Conservation (phyloP, 345 rosid species). For the Cardamine resedifolia region DNA sequence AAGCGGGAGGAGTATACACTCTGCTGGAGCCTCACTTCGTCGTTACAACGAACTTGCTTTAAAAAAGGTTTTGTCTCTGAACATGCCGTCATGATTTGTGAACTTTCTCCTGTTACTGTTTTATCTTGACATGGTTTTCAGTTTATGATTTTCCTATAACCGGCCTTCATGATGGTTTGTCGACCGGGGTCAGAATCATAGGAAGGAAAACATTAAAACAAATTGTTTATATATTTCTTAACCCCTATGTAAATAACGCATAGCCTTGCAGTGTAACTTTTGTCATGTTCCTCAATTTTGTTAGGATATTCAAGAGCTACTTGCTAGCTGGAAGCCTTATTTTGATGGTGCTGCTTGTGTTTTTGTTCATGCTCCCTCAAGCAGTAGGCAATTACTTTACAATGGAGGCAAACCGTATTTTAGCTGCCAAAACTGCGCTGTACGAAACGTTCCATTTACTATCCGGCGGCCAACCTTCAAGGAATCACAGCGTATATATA, state of each 20-base stretch:
- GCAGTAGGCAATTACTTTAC: slow-evolving; percentile 69
- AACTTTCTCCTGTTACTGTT: slow-evolving; percentile 20
- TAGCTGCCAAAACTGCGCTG: slow-evolving; percentile 50
- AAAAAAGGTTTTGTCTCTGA: slow-evolving; percentile 64
- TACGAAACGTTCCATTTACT: slow-evolving; percentile 60
- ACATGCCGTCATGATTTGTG: neutral
- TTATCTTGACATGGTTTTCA: slow-evolving; percentile 15
- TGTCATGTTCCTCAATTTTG: slow-evolving; percentile 28
- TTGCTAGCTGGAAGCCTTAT: slow-evolving; percentile 88
- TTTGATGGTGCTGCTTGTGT: slow-evolving; percentile 75
- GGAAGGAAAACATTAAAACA: neutral
- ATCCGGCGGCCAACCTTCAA: slow-evolving; percentile 88
- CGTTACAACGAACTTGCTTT: slow-evolving; percentile 87
- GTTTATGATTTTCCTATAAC: neutral
- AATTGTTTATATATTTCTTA: neutral
- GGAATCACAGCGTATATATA: slow-evolving; percentile 73
- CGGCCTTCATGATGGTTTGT: slow-evolving; percentile 6
- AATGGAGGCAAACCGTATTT: slow-evolving; percentile 70
- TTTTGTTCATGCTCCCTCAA: slow-evolving; percentile 82
- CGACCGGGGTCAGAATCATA: neutral
- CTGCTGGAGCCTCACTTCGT: slow-evolving; percentile 97
- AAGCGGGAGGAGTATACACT: slow-evolving; percentile 76
- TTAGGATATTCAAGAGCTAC: slow-evolving; percentile 86
- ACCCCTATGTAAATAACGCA: neutral
- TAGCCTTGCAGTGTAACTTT: slow-evolving; percentile 20